Evolutionary conservation across 371 early-diverging fungal genomes (phyloP).

Genomic region (Mortierella sp.): DNA sequence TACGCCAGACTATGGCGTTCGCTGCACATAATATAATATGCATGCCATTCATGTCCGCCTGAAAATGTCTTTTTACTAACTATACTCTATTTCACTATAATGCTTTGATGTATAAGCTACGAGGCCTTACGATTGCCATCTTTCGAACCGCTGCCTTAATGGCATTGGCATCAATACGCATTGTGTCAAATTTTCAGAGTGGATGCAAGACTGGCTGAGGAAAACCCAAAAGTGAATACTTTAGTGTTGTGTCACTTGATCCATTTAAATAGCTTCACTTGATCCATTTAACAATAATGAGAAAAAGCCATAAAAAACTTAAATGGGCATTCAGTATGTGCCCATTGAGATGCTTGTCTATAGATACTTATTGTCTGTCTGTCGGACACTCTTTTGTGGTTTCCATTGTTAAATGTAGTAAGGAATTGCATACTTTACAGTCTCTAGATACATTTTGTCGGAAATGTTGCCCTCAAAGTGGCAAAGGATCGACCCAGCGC

Average conservation of each 20-base stretch:
- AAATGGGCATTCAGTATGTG: no score
- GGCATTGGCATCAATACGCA: slow-evolving; percentile 64
- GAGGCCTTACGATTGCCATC: slow-evolving; percentile 75
- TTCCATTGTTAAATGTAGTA: no score
- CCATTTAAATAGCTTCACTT: no score
- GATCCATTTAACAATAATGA: no score
- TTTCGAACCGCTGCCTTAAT: slow-evolving; percentile 69
- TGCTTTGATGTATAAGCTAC: slow-evolving; percentile 50
- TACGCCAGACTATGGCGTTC: background rate
- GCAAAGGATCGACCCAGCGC: no score
- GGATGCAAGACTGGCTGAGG: slow-evolving; percentile 60
- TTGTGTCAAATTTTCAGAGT: slow-evolving; percentile 68
- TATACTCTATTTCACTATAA: slow-evolving; percentile 37
- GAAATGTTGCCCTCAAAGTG: no score
- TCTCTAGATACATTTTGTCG: background rate
- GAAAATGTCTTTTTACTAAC: slow-evolving; percentile 1
- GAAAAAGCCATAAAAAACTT: no score
- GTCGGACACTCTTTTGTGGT: no score
- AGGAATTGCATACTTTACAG: background rate
- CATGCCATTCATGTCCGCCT: background rate
- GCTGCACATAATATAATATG: no score
- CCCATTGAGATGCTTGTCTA: no score
- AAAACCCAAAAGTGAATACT: slow-evolving; percentile 3
- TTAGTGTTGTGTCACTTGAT: background rate
- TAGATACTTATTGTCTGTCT: no score